Percentiles rank a stretch among this genome's conserved stretches.
phyloP scores from a whole-genome alignment of 2,329 filamentous ascomycete genomes.

The Botrytis squamosa region DNA sequence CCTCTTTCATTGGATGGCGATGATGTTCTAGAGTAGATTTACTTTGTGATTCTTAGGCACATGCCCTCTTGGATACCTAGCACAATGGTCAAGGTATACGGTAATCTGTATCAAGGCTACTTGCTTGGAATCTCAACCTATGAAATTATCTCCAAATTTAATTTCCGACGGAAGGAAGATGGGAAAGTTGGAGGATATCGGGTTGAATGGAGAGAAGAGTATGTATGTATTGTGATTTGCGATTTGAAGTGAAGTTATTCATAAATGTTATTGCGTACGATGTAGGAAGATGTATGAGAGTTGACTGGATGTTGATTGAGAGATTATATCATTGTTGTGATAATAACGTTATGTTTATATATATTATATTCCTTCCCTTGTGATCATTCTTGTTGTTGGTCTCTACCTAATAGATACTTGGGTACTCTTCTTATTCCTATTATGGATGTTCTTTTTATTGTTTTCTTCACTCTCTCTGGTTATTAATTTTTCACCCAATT shows the following conservation, averaged over 20 bases:
- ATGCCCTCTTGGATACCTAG: neutral
- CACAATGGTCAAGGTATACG: neutral
- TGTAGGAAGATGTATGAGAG: too few species aligned
- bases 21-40: neutral
- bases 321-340: too few species aligned
- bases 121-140: neutral
- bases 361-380: neutral
- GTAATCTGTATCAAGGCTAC: neutral
- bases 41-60: neutral
- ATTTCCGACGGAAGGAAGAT: slow-evolving; percentile 10
- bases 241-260: too few species aligned
- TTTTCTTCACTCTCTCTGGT: neutral
- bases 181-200: neutral
- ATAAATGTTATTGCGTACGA: too few species aligned
- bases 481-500: neutral
- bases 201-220: neutral
- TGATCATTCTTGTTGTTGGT: neutral
- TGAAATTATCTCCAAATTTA: neutral
- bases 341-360: too few species aligned
- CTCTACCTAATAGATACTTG: neutral
- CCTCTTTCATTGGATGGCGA: neutral
- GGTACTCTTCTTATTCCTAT: neutral
- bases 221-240: too few species aligned
- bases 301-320: too few species aligned
- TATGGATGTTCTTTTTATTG: neutral